phyloP scores from a whole-genome alignment of 805 yeast species.

The Ogataea angusta region DNA sequence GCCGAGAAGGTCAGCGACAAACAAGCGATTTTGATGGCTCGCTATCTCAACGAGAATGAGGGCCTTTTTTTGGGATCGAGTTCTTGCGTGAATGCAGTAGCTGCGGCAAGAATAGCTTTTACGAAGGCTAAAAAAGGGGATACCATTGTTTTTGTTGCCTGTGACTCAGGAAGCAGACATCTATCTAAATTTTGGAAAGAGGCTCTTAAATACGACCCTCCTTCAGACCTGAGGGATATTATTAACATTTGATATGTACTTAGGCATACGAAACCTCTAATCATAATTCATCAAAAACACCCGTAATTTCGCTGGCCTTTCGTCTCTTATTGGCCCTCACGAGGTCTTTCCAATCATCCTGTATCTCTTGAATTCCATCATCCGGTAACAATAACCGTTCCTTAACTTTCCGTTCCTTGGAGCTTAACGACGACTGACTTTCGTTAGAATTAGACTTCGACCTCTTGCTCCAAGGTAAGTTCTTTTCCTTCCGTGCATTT shows the following conservation, averaged over 20 bases:
- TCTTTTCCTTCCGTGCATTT: slow-evolving; percentile 43
- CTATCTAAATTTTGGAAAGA: slow-evolving; percentile 88
- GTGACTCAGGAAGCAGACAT: slow-evolving; percentile 91
- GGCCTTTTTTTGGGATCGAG: slow-evolving; percentile 92
- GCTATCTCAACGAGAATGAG: slow-evolving; percentile 71
- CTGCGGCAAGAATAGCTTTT: slow-evolving; percentile 63
- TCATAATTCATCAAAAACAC: slow-evolving; percentile 59
- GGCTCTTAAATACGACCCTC: slow-evolving; percentile 41
- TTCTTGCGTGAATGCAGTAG: slow-evolving; percentile 92
- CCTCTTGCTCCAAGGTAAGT: slow-evolving; percentile 75
- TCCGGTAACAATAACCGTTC: background rate
- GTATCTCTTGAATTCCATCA: slow-evolving; percentile 39
- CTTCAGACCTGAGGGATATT: background rate
- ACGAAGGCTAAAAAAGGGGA: slow-evolving; percentile 50
- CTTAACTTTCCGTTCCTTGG: background rate
- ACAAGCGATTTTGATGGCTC: slow-evolving; percentile 88
- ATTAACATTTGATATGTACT: no score
- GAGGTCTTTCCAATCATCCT: slow-evolving; percentile 85
- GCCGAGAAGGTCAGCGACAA: slow-evolving; percentile 75
- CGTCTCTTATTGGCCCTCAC: slow-evolving; percentile 63
- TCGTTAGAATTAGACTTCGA: background rate
- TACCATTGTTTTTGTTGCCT: slow-evolving; percentile 76
- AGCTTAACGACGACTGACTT: background rate
- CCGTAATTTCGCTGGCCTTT: slow-evolving; percentile 46
- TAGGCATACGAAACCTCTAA: background rate